These are phyloP conservation scores for Aspergillus awamori DNA, from an alignment of 2,329 filamentous ascomycete species.

Conservation along the genomic window DNA sequence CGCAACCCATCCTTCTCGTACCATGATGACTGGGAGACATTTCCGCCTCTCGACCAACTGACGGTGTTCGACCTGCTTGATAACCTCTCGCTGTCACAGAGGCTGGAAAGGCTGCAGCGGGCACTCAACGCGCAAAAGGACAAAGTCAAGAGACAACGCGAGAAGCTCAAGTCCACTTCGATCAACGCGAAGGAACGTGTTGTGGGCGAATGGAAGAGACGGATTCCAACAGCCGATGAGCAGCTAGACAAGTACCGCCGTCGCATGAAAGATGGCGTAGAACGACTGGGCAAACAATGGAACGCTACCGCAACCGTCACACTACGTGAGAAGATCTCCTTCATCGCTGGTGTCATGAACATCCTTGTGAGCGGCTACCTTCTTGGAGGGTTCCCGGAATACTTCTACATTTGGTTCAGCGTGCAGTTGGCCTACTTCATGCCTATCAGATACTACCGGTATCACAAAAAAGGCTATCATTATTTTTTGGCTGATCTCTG, in stretches of 20 bases:
- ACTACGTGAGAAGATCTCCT: constrained; percentile 87
- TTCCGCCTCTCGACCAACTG: constrained; percentile 85
- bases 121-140: constrained; percentile 80
- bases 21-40: constrained; percentile 83
- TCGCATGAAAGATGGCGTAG: constrained; percentile 86
- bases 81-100: constrained; percentile 85
- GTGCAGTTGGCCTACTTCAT: constrained; percentile 89
- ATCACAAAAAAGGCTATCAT: constrained; percentile 88
- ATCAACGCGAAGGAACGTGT: constrained; percentile 82
- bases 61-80: constrained; percentile 92
- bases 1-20: constrained; percentile 82
- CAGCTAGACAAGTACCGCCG: constrained; percentile 88
- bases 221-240: constrained; percentile 84
- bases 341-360: constrained; percentile 94
- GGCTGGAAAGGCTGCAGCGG: constrained; percentile 86
- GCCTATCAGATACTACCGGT: constrained; percentile 91
- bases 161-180: constrained; percentile 75
- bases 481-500: constrained; percentile 97
- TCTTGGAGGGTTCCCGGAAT: constrained; percentile 80
- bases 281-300: constrained; percentile 82
- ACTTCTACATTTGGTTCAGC: constrained; percentile 93
- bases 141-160: constrained; percentile 79
- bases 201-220: constrained; percentile 87
- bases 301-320: constrained; percentile 88
- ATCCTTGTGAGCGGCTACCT: constrained; percentile 96